Base-by-base conservation (phyloP, 139 green algal genomes). In the Volvox reticuliferus region DNA sequence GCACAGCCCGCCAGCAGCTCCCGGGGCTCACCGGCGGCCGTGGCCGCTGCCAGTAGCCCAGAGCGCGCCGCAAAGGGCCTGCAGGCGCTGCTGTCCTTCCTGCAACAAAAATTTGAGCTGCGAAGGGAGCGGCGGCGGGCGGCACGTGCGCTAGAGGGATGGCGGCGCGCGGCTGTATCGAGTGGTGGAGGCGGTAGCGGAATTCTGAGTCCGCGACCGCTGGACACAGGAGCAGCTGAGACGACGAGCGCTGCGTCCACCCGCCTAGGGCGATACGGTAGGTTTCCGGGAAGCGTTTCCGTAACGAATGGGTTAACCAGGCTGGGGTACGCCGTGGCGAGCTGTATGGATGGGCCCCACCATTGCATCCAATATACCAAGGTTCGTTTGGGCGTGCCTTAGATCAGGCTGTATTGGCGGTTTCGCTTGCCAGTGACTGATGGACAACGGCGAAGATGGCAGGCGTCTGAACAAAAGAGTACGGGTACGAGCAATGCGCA, bases 41-140 rank as follows among this genome's bases (percentile, higher is more conserved):
- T 35, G 77, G 77, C 77, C 35, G 33, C 77, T 35, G 77, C 19
- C 32, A 30, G 32, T 0, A 81, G 75, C 37, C 78, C 78, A 12
- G 78, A 84, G 36, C 26, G 37, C 37, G 78, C 20, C 13, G 28
- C 24, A 18, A 37, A 67, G 36, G 78, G 37, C 20, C 21, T 84
- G 78, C 28, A 55, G 6, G 79, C 82, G 32, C 65, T 78, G 63
- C 82, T 88, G 63, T 62, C 63, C 21, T 65, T 79, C 32, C 82
- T 88, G 19, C 82, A 88, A 67, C 44, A 61, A 13, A 78, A 88
- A 67, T 88, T 79, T 35, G 30, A 88, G 82, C 17, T 33, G 82
- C 30, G 82, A 18, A 20, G 82, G 63, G 82, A 65, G 63, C 32
- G 33, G 19, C 82, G 82, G 26, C 32, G 20, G 9, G 82, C 82